phyloP scores from a whole-genome alignment of 2,329 filamentous ascomycete genomes.

The Aspergillus glaucus region DNA sequence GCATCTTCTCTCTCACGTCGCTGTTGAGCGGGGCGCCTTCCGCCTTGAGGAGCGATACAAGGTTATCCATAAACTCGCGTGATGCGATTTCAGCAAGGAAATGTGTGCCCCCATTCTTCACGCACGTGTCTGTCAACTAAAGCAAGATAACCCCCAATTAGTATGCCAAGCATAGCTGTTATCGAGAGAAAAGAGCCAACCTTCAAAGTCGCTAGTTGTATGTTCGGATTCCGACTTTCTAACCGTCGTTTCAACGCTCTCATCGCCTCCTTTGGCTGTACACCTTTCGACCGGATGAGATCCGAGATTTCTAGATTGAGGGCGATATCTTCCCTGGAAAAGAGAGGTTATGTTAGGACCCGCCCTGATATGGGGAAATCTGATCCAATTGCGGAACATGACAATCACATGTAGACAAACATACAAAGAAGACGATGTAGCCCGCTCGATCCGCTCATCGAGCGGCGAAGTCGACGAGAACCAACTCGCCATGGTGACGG shows the following conservation, averaged over 20 bases:
- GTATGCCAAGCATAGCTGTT: conserved; percentile 4
- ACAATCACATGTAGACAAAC: conserved; percentile 23
- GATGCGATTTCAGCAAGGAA: conserved; percentile 95
- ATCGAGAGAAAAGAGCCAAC: conserved; percentile 43
- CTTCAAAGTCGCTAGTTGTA: conserved; percentile 89
- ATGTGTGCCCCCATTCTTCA: conserved; percentile 95
- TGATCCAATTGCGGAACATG: background rate
- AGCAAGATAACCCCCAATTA: conserved; percentile 6
- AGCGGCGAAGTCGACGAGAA: conserved; percentile 87
- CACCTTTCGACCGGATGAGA: conserved; percentile 92
- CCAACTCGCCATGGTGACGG: conserved; percentile 84
- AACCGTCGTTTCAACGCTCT: conserved; percentile 88
- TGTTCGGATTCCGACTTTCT: conserved; percentile 95
- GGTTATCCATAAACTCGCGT: conserved; percentile 95
- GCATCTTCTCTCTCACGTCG: conserved; percentile 81
- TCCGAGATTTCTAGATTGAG: conserved; percentile 98
- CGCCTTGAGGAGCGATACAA: conserved; percentile 81
- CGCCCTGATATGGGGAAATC: background rate
- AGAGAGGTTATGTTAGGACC: conserved; percentile 7
- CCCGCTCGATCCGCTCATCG: conserved; percentile 94
- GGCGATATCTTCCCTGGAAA: conserved; percentile 79
- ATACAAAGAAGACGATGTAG: conserved; percentile 88
- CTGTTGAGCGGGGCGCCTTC: conserved; percentile 70
- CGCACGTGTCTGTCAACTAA: conserved; percentile 91
- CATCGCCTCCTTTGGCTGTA: conserved; percentile 97